Conservation (phyloP, 2,329 filamentous ascomycete genomes). For the Claviceps pazoutovae region DNA sequence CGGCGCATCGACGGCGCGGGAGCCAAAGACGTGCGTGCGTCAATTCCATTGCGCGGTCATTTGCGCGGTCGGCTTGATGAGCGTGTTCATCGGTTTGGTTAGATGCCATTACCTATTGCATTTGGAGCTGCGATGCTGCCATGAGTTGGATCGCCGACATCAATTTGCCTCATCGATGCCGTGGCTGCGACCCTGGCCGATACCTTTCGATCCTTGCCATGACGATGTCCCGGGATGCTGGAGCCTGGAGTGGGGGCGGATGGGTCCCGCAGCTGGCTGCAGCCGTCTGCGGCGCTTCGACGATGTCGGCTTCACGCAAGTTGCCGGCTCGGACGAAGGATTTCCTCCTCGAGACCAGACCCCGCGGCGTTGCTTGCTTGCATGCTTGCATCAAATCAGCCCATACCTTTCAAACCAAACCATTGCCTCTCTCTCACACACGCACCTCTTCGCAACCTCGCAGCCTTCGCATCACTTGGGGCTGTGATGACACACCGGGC, state of each 20-base stretch:
- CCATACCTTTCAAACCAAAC: background rate
- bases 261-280: background rate
- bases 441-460: background rate
- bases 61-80: background rate
- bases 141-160: too few relatives aligned
- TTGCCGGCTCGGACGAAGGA: conserved; percentile 1
- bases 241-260: background rate
- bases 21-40: too few relatives aligned
- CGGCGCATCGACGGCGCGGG: too few relatives aligned
- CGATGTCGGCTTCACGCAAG: background rate
- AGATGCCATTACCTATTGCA: too few relatives aligned
- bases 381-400: background rate
- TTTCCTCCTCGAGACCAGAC: background rate
- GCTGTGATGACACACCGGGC: background rate
- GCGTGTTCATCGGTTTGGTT: too few relatives aligned
- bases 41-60: background rate
- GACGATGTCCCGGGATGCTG: too few relatives aligned
- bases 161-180: too few relatives aligned
- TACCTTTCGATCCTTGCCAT: too few relatives aligned
- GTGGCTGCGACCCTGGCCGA: too few relatives aligned
- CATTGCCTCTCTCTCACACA: background rate
- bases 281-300: background rate
- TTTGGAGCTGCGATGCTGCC: too few relatives aligned
- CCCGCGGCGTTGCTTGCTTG: background rate
- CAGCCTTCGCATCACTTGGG: background rate